Conservation (phyloP, 768 basidiomycete species). For the Suillus variegatus region DNA sequence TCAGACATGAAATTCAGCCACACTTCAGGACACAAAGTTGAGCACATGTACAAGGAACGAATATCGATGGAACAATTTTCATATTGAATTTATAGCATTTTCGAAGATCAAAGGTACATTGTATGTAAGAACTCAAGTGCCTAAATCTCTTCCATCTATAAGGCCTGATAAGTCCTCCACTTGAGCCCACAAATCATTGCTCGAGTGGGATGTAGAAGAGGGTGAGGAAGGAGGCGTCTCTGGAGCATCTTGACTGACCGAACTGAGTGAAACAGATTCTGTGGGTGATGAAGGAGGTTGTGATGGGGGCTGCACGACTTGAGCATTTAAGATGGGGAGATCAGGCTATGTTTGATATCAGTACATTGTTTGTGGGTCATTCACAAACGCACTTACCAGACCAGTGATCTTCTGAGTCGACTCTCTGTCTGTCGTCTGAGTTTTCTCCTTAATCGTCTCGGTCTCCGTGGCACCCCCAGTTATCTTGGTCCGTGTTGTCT, state of each 20-base stretch:
- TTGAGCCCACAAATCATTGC: not conserved
- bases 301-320: not conserved
- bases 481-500: not conserved
- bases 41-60: too few species aligned
- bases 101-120: too few species aligned
- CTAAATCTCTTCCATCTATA: too few species aligned
- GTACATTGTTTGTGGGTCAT: not conserved
- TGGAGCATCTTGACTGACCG: not conserved
- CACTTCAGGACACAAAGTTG: not conserved
- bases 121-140: too few species aligned
- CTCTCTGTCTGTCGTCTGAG: not conserved
- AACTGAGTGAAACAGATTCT: not conserved
- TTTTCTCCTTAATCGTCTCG: not conserved
- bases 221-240: not conserved
- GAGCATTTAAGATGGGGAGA: not conserved
- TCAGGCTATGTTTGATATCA: not conserved
- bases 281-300: not conserved
- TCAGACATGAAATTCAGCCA: not conserved
- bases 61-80: too few species aligned
- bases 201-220: not conserved
- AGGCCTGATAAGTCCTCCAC: not conserved
- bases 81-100: too few species aligned
- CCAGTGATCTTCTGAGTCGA: not conserved
- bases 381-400: not conserved
- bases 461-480: not conserved